Percentiles rank a stretch among this genome's conserved stretches.
Conservation (phyloP, 805 yeast genomes). For the Kluyveromyces wickerhamii region DNA sequence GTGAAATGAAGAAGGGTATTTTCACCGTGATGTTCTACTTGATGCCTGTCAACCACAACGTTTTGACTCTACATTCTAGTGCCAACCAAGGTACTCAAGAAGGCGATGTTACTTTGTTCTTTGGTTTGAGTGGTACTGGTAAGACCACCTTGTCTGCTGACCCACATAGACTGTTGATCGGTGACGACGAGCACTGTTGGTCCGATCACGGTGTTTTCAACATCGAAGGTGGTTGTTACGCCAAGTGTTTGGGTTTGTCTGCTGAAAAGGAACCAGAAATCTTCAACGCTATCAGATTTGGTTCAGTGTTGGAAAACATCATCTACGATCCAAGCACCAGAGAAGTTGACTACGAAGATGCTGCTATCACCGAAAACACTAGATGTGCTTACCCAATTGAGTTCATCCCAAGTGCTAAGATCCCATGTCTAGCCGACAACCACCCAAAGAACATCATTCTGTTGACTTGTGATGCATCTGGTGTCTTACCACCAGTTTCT, state of each 20-base stretch:
- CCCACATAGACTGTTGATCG: slow-evolving; percentile 86
- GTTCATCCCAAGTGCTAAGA: slow-evolving; percentile 89
- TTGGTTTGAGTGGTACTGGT: slow-evolving; percentile 97
- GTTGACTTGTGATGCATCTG: slow-evolving; percentile 95
- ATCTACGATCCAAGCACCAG: slow-evolving; percentile 73
- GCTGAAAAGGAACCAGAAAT: slow-evolving; percentile 97
- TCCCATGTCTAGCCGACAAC: slow-evolving; percentile 82
- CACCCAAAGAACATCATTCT: slow-evolving; percentile 91
- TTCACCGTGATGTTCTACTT: slow-evolving; percentile 98
- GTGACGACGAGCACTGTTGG: slow-evolving; percentile 99
- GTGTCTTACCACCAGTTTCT: slow-evolving; percentile 96
- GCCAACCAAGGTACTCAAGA: slow-evolving; percentile 79
- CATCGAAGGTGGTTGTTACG: slow-evolving; percentile 99
- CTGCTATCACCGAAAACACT: slow-evolving; percentile 88
- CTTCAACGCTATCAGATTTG: slow-evolving; percentile 88
- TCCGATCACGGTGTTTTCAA: slow-evolving; percentile 96
- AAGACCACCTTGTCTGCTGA: slow-evolving; percentile 96
- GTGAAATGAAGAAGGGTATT: slow-evolving; percentile 99
- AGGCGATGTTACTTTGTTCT: slow-evolving; percentile 89
- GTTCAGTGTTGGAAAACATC: slow-evolving; percentile 90
- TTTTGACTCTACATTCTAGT: slow-evolving; percentile 90
- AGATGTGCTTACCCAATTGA: slow-evolving; percentile 99
- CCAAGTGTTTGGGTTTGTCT: slow-evolving; percentile 85
- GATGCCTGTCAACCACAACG: slow-evolving; percentile 90
- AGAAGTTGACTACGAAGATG: slow-evolving; percentile 76